phyloP scores from a whole-genome alignment of 768 basidiomycete genomes.

The Kwoniella newhampshirensis region DNA sequence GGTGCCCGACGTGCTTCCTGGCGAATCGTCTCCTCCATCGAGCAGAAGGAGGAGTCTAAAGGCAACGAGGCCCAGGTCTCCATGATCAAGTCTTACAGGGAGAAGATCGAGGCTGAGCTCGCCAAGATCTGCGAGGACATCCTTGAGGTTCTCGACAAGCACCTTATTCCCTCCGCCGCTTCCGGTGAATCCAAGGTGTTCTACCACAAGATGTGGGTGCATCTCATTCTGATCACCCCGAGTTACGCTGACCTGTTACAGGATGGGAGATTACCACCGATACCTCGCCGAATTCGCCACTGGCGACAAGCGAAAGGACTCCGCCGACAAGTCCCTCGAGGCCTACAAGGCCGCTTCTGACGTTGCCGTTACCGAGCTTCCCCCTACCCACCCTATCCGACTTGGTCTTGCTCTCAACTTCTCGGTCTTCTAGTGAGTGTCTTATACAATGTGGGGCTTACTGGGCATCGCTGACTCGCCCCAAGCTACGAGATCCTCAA shows the following conservation, averaged over 20 bases:
- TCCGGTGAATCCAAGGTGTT: slow-evolving; percentile 98
- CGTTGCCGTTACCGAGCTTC: slow-evolving; percentile 92
- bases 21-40: slow-evolving; percentile 97
- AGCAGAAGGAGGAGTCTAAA: slow-evolving; percentile 99
- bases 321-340: slow-evolving; percentile 94
- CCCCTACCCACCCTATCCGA: slow-evolving; percentile 87
- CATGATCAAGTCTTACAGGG: slow-evolving; percentile 97
- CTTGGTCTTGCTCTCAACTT: slow-evolving; percentile 98
- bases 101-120: slow-evolving; percentile 95
- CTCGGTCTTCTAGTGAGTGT: slow-evolving; percentile 84
- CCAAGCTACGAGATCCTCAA: slow-evolving; percentile 89
- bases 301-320: slow-evolving; percentile 94
- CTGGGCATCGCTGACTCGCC: not conserved
- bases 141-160: slow-evolving; percentile 93
- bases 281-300: slow-evolving; percentile 98
- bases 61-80: slow-evolving; percentile 92
- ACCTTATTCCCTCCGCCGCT: slow-evolving; percentile 91
- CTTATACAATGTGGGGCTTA: not conserved
- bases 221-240: not conserved
- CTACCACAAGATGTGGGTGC: slow-evolving; percentile 95
- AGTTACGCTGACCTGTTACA: slow-evolving; percentile 48
- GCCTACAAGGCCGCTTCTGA: slow-evolving; percentile 91
- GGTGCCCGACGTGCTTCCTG: slow-evolving; percentile 97
- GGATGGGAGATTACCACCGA: slow-evolving; percentile 99
- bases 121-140: slow-evolving; percentile 99